Evolutionary conservation across 2,329 filamentous ascomycete species (phyloP).

Genomic region (Rhynchosporium agropyri): DNA sequence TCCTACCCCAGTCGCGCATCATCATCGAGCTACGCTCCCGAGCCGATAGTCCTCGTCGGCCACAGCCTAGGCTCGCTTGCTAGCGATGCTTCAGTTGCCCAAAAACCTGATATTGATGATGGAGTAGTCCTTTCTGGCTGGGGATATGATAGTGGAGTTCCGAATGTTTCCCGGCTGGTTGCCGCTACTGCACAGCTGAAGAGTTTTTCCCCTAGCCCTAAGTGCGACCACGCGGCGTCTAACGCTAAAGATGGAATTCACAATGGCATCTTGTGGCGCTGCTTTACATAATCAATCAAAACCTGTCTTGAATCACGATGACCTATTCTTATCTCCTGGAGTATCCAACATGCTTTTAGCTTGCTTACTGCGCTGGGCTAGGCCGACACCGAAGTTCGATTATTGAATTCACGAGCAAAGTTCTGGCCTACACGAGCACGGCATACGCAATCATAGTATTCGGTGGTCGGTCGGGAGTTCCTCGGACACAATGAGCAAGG

Average conservation of each 20-base stretch:
- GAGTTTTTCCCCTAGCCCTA: not conserved
- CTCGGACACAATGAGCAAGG: too few species aligned
- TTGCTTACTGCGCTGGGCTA: too few species aligned
- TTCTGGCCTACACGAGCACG: too few species aligned
- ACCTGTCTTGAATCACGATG: too few species aligned
- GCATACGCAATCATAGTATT: too few species aligned
- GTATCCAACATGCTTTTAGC: too few species aligned
- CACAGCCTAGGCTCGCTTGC: slow-evolving; percentile 65
- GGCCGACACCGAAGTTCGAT: too few species aligned
- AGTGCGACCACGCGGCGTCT: too few species aligned
- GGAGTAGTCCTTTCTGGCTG: slow-evolving; percentile 63
- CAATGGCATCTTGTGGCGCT: not conserved
- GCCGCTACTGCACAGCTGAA: slow-evolving; percentile 8
- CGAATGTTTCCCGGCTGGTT: not conserved
- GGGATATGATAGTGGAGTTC: slow-evolving; percentile 38
- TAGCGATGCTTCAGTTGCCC: slow-evolving; percentile 55
- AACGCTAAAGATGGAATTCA: not conserved
- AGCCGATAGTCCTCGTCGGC: slow-evolving; percentile 47
- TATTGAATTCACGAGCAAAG: too few species aligned
- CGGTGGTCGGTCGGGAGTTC: too few species aligned
- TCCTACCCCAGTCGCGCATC: slow-evolving; percentile 31
- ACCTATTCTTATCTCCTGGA: too few species aligned
- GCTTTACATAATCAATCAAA: too few species aligned
- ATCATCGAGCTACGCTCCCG: slow-evolving; percentile 53
- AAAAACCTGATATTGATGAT: slow-evolving; percentile 56